Conservation (phyloP, 2,329 filamentous ascomycete species). For the Alternaria hordeiaustralica region DNA sequence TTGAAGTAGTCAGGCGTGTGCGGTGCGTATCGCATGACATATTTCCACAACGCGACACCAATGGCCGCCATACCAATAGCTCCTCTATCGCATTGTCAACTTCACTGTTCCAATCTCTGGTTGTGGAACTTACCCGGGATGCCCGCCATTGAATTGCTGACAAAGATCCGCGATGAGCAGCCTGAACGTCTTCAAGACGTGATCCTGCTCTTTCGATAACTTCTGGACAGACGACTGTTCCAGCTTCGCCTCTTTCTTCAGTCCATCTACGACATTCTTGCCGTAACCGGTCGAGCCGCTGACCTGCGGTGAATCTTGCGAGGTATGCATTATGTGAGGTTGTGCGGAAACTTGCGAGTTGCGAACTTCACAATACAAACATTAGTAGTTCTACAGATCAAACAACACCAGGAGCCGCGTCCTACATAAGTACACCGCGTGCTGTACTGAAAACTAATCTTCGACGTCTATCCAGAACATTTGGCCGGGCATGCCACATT, state of each 20-base stretch:
- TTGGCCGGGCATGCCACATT: not conserved
- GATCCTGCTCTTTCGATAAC: conserved; percentile 16
- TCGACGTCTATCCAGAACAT: not conserved
- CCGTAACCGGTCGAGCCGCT: conserved; percentile 17
- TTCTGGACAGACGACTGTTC: conserved; percentile 47
- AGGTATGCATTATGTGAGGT: conserved; percentile 23
- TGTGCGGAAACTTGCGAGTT: not conserved
- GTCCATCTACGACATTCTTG: not conserved
- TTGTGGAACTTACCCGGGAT: conserved; percentile 58
- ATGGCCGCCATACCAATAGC: conserved; percentile 67
- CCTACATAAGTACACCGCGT: not conserved
- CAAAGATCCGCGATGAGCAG: conserved; percentile 64
- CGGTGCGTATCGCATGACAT: conserved; percentile 67
- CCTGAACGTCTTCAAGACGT: conserved; percentile 19
- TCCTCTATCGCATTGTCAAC: not conserved
- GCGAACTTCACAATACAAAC: not conserved
- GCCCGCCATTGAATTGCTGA: conserved; percentile 72
- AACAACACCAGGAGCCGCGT: not conserved
- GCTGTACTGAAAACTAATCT: not conserved
- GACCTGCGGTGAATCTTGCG: conserved; percentile 18
- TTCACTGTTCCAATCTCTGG: rapidly evolving
- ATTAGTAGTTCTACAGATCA: not conserved
- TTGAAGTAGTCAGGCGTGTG: conserved; percentile 65
- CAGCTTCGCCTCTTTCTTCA: conserved; percentile 11
- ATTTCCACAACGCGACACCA: conserved; percentile 67